A percentile compares a stretch with the other conserved stretches of the same genome.
These are phyloP conservation scores for Dictyostelium firmibasis DNA, from an alignment of 78 protist species.

Conservation along the genomic window DNA sequence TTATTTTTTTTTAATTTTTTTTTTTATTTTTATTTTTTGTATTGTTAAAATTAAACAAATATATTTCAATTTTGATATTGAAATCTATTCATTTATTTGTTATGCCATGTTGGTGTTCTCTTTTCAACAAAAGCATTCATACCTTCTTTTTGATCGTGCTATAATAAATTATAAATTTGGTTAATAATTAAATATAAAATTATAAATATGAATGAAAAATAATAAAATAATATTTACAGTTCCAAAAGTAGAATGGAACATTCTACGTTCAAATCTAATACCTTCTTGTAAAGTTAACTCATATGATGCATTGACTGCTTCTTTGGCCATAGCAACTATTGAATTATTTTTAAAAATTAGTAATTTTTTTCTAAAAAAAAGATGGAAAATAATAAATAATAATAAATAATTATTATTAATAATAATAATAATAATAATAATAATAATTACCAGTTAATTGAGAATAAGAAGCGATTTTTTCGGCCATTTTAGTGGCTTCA, in stretches of 20 bases:
- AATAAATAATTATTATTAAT: neutral
- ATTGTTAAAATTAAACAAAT: neutral
- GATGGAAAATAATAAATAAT: neutral
- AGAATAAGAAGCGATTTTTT: slow-evolving; percentile 88
- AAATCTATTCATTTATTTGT: slow-evolving; percentile 73
- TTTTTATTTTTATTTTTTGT: neutral
- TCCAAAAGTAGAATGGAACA: slow-evolving; percentile 96
- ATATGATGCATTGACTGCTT: slow-evolving; percentile 88
- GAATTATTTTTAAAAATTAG: neutral
- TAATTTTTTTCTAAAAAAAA: neutral
- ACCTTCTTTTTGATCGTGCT: slow-evolving; percentile 96
- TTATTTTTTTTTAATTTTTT: neutral
- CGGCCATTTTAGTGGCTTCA: slow-evolving; percentile 77
- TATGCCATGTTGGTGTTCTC: slow-evolving; percentile 86
- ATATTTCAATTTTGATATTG: neutral
- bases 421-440: neutral
- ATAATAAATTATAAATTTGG: neutral
- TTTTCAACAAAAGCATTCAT: slow-evolving; percentile 96
- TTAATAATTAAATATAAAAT: neutral
- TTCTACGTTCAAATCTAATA: slow-evolving; percentile 86
- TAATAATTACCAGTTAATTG: slow-evolving; percentile 64
- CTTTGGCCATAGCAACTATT: slow-evolving; percentile 85
- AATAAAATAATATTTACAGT: slow-evolving; percentile 34
- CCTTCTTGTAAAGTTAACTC: slow-evolving; percentile 92
- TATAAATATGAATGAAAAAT: neutral